These are phyloP conservation scores for Dactylorhiza incarnata DNA, from an alignment of 106 monocot species.

Conservation along the genomic window DNA sequence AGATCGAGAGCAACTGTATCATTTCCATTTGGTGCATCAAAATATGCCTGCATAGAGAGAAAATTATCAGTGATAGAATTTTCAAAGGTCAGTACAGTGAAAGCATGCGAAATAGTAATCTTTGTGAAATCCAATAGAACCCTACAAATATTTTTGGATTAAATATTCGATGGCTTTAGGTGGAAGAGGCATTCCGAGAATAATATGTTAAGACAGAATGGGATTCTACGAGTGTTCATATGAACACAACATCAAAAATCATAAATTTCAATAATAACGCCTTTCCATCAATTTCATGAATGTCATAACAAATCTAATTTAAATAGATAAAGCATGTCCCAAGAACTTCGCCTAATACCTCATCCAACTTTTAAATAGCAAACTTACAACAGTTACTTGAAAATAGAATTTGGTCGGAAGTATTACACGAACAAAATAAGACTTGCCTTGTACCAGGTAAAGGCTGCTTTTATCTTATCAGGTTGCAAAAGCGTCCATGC, in stretches of 20 bases:
- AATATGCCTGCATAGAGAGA: slow-evolving; percentile 49
- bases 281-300: background rate
- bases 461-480: slow-evolving; percentile 27
- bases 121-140: background rate
- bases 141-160: background rate
- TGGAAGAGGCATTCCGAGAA: background rate
- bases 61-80: background rate
- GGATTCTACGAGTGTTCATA: background rate
- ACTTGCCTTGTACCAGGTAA: slow-evolving; percentile 89
- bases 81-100: background rate
- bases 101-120: background rate
- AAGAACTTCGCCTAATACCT: background rate
- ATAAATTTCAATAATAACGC: too few relatives aligned
- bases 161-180: background rate
- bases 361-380: background rate
- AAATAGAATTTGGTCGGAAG: background rate
- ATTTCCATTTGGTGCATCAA: slow-evolving; percentile 76
- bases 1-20: slow-evolving; percentile 67
- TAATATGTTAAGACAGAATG: background rate
- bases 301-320: background rate
- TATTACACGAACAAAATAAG: background rate
- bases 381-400: background rate
- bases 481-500: slow-evolving; percentile 46
- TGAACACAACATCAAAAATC: background rate
- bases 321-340: background rate